These are phyloP conservation scores for Xanthoceras sorbifolium DNA, from an alignment of 345 rosid genomes.

Conservation along the genomic window DNA sequence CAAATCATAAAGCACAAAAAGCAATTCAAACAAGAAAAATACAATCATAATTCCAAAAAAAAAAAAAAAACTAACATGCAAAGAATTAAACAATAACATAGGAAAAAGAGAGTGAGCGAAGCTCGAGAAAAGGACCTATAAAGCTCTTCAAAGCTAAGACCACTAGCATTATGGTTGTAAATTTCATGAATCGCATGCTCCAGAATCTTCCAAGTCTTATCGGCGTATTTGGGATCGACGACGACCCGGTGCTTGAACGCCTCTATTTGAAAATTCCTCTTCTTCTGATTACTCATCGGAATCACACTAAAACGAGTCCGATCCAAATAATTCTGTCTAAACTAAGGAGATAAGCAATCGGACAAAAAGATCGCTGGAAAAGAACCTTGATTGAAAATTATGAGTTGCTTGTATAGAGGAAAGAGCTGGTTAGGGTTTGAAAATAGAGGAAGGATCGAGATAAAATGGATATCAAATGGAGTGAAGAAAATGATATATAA, in stretches of 20 bases:
- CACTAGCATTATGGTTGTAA: slow-evolving; percentile 75
- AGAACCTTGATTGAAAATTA: background rate
- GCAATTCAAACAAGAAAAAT: too few relatives aligned
- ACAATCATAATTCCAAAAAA: too few relatives aligned
- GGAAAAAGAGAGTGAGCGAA: background rate
- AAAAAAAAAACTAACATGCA: too few relatives aligned
- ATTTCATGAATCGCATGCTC: slow-evolving; percentile 82
- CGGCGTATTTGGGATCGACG: slow-evolving; percentile 79
- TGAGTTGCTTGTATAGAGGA: too few relatives aligned
- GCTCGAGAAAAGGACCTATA: slow-evolving; percentile 42
- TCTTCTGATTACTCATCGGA: slow-evolving; percentile 64
- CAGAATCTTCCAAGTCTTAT: slow-evolving; percentile 76
- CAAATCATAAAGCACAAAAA: too few relatives aligned
- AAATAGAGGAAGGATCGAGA: background rate
- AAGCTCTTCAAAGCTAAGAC: slow-evolving; percentile 75
- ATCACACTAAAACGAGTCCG: background rate
- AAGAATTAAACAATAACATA: background rate
- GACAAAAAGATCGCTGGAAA: background rate
- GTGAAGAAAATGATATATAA: background rate
- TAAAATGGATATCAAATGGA: background rate
- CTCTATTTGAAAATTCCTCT: slow-evolving; percentile 68
- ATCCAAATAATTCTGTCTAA: background rate
- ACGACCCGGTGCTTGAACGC: slow-evolving; percentile 77
- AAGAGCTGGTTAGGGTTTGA: background rate
- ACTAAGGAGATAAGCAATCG: too few relatives aligned